Conservation (phyloP, 108 stramenopile species). For the Fistulifera solaris region DNA sequence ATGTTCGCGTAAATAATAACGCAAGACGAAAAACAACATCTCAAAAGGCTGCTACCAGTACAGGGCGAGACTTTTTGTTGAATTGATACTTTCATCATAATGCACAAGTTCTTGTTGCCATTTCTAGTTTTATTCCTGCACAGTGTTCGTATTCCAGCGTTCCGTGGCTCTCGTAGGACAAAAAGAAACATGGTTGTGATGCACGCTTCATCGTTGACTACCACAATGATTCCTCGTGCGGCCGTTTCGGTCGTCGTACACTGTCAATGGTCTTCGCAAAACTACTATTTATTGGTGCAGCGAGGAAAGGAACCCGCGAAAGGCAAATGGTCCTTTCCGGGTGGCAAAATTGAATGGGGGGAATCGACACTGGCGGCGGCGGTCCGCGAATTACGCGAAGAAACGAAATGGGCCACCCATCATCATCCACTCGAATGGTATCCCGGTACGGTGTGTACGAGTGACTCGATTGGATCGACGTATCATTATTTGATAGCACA, state of each 20-base stretch:
- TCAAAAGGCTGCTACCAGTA: too few species aligned
- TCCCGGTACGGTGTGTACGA: conserved; percentile 18
- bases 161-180: too few species aligned
- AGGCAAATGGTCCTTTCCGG: conserved; percentile 59
- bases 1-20: too few species aligned
- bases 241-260: conserved; percentile 56
- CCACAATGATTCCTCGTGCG: conserved; percentile 30
- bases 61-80: too few species aligned
- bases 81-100: too few species aligned
- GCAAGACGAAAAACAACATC: too few species aligned
- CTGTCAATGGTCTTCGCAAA: conserved; percentile 9
- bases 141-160: too few species aligned
- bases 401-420: conserved; percentile 26
- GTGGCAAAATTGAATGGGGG: conserved; percentile 57
- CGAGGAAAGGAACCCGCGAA: conserved; percentile 59
- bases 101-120: too few species aligned
- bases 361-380: conserved; percentile 45
- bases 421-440: conserved; percentile 21
- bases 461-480: conserved; percentile 31
- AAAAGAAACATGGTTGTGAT: not conserved
- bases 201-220: conserved; percentile 1
- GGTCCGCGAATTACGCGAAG: conserved; percentile 50
- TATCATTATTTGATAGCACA: conserved; percentile 64
- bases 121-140: too few species aligned
- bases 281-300: conserved; percentile 40